Evolutionary conservation across 306 rosid species (phyloP), one percentile per base, ranked within the genome.

Genomic region (Malus sylvestris): DNA sequence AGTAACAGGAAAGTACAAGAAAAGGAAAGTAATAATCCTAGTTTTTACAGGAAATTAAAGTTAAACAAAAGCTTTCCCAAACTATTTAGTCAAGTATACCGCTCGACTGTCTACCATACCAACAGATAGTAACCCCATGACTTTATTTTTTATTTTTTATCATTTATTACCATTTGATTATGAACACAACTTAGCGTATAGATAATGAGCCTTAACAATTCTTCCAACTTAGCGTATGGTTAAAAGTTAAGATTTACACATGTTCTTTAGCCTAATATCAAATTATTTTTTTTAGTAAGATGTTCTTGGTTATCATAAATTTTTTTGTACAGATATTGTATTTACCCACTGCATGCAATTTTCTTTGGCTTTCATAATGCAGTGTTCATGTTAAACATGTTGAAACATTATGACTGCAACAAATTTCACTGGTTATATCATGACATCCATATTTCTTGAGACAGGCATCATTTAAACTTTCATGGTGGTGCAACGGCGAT

Each of bases 401-500:
- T 77, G 67, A 58, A 71, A 65, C 14, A 8, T 68, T 68, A 42
- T 64, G 62, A 73, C 74, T 52, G 53, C 62, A 58, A 74, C 55
- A 2, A 23, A 29, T 60, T 84, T 52, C 25, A 14, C 53, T 55
- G 61, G 16, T 20, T 67, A 74, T 64, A 75, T 75, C 66, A 57
- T 40, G 49, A 67, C 73, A 61, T 66, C 62, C 72, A 30, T 35
- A 52, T 75, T 80, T 74, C 30, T 44, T 58, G 85, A 59, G 67
- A 46, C 87, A 95, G 99, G 99, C 96, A 59, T 87, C 97, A 8
- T 95, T 95, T 82, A 92, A 89, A 75, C 97, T 95, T 78, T 86
- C 91, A 79, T 95, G 99, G 99, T 84, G 76, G 79, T 92, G 92
- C 89, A 90, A 92, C 76, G 96, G 97, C 10, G 93, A 90, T 30